These are phyloP conservation scores for Picea engelmannii DNA, from an alignment of 83 land plant genomes.

Conservation along the genomic window DNA sequence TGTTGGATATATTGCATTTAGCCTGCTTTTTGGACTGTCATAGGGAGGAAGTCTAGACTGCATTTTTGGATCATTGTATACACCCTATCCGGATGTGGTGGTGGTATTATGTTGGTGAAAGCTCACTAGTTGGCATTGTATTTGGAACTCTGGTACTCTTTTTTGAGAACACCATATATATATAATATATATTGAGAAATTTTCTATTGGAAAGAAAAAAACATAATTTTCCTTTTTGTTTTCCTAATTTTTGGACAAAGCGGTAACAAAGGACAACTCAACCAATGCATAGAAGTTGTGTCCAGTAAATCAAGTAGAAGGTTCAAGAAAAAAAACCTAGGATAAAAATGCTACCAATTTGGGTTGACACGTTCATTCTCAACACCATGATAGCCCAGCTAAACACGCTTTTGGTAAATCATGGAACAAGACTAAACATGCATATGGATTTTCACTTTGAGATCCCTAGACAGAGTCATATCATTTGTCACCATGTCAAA, in stretches of 20 bases:
- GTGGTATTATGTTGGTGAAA: too few relatives aligned
- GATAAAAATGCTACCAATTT: conserved; percentile 38
- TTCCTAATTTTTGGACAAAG: conserved; percentile 46
- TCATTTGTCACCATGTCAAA: not conserved
- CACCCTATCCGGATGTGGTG: too few relatives aligned
- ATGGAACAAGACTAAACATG: conserved; percentile 10
- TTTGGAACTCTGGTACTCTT: too few relatives aligned
- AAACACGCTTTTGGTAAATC: not conserved
- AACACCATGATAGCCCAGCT: not conserved
- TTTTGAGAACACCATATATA: too few relatives aligned
- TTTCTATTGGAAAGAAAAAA: too few relatives aligned
- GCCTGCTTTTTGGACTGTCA: too few relatives aligned
- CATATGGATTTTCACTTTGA: conserved; percentile 19
- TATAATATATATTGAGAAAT: too few relatives aligned
- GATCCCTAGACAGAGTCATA: not conserved
- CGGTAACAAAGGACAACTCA: conserved; percentile 20
- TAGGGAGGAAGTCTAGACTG: too few relatives aligned
- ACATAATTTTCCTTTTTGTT: too few relatives aligned
- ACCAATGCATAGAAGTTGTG: conserved; percentile 42
- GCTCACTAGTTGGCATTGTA: too few relatives aligned
- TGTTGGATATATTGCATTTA: too few relatives aligned
- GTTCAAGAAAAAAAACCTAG: conserved; percentile 45
- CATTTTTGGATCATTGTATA: too few relatives aligned
- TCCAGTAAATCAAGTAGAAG: conserved; percentile 54
- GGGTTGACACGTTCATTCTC: conserved; percentile 27